Evolutionary conservation across 441 rosid species (phyloP), one percentile per base, ranked within the genome.

Genomic region (Aleurites moluccanus): DNA sequence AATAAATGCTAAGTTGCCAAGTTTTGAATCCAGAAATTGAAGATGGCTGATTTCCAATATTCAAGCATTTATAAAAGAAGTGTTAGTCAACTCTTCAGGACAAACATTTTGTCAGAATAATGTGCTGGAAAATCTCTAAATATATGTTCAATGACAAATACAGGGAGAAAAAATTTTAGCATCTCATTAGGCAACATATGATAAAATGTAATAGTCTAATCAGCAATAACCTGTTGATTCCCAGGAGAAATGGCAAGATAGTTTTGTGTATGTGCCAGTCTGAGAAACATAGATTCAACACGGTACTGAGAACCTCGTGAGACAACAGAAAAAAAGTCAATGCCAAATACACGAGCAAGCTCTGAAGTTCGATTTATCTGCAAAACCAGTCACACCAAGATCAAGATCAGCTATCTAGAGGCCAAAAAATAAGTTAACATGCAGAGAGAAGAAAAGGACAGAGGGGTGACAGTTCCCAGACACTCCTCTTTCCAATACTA

Each of bases 291-390:
- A 67, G 98, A 96, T 85, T 96, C 99, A 71, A 96, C 99, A 70
- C 98, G 98, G 76, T 90, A 96, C 66, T 96, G 97, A 27, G 99
- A 96, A 77, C 99, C 99, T 81, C 99, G 90, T 78, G 98, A 96
- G 50, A 93, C 97, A 83, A 96, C 99, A 72, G 98, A 93, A 84
- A 96, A 96, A 85, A 96, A 96, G 67, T 96, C 98, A 20, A 93
- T 96, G 75, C 99, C 99, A 77, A 93, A 96, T 75, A 96, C 89
- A 66, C 98, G 98, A 83, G 99, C 98, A 82, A 96, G 98, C 86
- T 93, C 98, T 42, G 99, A 94, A 38, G 99, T 96, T 78, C 97
- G 92, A 82, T 93, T 96, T 79, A 96, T 88, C 99, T 96, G 96
- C 79, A 86, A 85, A 86, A 61, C 38, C 79, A 80, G 62, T 63